Evolutionary conservation across 805 yeast species (phyloP).

Genomic region (Metschnikowia vanudenii): DNA sequence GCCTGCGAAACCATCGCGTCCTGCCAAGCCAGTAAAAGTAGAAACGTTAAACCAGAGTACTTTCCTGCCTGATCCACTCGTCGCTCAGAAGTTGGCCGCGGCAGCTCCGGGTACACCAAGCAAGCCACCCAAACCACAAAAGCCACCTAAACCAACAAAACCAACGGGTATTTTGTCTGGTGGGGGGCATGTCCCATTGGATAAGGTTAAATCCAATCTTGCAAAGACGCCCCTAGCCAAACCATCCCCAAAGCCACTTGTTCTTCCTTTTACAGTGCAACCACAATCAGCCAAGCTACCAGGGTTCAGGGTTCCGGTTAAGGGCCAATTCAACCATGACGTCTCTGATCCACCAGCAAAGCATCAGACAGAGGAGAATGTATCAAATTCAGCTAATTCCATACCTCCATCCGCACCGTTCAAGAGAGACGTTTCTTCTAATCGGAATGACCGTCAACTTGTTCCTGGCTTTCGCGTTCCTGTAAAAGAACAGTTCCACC

Average conservation of each 20-base stretch:
- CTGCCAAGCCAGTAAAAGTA: conserved; percentile 1
- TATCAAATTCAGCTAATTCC: too few species aligned
- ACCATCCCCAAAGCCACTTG: conserved; percentile 1
- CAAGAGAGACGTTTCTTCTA: too few species aligned
- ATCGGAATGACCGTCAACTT: not conserved
- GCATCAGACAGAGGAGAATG: too few species aligned
- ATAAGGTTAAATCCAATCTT: too few species aligned
- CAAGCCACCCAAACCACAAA: conserved; percentile 12
- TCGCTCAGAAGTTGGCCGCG: not conserved
- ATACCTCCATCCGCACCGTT: not conserved
- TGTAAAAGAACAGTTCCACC: conserved; percentile 1
- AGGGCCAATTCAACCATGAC: not conserved
- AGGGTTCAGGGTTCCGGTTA: conserved; percentile 1
- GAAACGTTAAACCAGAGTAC: not conserved
- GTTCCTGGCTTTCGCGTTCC: not conserved
- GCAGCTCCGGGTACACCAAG: not conserved
- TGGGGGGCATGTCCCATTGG: too few species aligned
- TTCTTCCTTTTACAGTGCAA: not conserved
- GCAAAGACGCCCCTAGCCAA: too few species aligned
- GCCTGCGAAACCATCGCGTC: conserved; percentile 3
- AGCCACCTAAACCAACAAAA: conserved; percentile 20
- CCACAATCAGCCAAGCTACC: not conserved
- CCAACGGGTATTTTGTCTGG: conserved; percentile 3
- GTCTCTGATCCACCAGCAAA: too few species aligned
- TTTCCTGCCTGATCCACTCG: not conserved